phyloP scores from a whole-genome alignment of 179 eudicot species.

The Dionaea muscipula region DNA sequence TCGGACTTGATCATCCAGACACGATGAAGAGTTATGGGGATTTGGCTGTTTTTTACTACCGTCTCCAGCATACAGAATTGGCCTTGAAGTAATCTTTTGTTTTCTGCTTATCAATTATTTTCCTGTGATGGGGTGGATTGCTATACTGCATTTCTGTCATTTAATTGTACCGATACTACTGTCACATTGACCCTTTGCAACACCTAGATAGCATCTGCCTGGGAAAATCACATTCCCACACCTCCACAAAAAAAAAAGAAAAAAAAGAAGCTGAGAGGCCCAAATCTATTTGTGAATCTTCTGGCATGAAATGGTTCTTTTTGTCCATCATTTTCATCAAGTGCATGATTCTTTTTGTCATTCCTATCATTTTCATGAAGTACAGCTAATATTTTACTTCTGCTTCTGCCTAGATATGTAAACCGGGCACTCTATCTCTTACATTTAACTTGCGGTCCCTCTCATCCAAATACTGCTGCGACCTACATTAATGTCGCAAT shows the following conservation, averaged over 20 bases:
- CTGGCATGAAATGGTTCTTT: too few relatives aligned
- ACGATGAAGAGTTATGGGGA: conserved; percentile 88
- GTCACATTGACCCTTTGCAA: background rate
- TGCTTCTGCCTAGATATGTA: conserved; percentile 48
- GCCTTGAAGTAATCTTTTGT: conserved; percentile 52
- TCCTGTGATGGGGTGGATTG: background rate
- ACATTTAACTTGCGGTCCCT: conserved; percentile 91
- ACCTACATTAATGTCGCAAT: conserved; percentile 94
- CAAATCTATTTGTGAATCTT: too few relatives aligned
- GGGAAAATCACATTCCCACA: too few relatives aligned
- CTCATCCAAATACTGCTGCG: conserved; percentile 98
- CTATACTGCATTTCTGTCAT: background rate
- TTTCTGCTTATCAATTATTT: background rate
- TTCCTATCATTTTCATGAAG: background rate
- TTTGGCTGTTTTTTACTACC: conserved; percentile 71
- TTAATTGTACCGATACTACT: background rate
- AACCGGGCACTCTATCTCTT: conserved; percentile 89
- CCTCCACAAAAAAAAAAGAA: too few relatives aligned
- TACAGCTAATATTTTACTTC: background rate
- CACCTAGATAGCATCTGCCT: too few relatives aligned
- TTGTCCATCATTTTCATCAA: too few relatives aligned
- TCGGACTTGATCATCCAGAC: conserved; percentile 85
- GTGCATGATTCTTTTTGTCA: conserved; percentile 8
- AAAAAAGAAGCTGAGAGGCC: too few relatives aligned
- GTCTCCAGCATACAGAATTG: conserved; percentile 75